Conservation (phyloP, 345 rosid species). For the Citrus reticulata region DNA sequence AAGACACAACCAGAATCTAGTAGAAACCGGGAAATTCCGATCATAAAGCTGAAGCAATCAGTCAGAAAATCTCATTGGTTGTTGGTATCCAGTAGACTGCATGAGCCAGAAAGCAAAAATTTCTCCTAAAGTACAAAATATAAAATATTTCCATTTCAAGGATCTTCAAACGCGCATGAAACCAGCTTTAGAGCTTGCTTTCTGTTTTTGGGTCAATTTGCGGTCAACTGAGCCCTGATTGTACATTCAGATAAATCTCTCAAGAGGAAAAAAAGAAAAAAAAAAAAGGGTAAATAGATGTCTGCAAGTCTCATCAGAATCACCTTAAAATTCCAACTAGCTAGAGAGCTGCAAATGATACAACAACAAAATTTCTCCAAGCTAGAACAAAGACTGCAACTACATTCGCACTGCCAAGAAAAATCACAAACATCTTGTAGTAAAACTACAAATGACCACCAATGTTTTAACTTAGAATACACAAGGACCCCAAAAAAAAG, state of each 20-base stretch:
- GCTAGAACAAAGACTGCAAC: background rate
- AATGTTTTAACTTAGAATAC: slow-evolving; percentile 1
- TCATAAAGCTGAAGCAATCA: background rate
- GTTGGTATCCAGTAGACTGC: background rate
- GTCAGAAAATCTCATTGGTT: background rate
- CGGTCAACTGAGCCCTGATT: background rate
- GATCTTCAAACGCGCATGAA: background rate
- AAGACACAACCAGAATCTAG: no score
- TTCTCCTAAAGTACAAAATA: background rate
- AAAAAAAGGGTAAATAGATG: background rate
- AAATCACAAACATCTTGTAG: background rate
- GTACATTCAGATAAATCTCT: background rate
- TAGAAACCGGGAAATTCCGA: no score
- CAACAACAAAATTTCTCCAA: slow-evolving; percentile 5
- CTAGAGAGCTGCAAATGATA: background rate
- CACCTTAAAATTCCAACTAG: background rate
- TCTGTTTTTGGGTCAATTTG: background rate
- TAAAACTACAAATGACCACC: background rate
- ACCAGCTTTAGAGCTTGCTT: background rate
- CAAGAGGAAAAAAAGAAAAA: no score
- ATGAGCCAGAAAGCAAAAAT: background rate
- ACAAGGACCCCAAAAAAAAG: slow-evolving; percentile 1
- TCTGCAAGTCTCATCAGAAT: background rate
- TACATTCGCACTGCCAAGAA: slow-evolving; percentile 1
- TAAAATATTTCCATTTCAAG: background rate